Evolutionary conservation across 2,329 filamentous ascomycete genomes (phyloP), one percentile per base, ranked within the genome.

Genomic region (Dothidotthia symphoricarpi): DNA sequence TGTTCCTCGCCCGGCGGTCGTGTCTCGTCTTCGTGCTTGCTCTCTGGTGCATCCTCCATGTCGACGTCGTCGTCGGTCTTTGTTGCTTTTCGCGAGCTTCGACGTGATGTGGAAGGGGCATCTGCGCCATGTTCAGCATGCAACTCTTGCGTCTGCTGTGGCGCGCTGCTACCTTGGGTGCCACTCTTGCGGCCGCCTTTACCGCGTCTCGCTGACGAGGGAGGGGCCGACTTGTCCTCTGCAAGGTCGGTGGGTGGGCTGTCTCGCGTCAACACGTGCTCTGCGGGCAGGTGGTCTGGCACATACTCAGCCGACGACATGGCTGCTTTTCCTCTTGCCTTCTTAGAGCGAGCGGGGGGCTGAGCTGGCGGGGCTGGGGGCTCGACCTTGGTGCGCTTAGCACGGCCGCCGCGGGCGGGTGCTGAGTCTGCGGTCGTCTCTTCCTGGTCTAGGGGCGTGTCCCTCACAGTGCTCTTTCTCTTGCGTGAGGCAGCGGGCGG

Each of bases 301-400:
- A 57, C 78, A 55, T 77, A 89, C 85, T 80, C 81, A 43, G 58
- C 76, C 68, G 78, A 82, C 61, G 86, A 87, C 86, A 90, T 91
- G 63, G 75, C 76, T 64, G 75, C 75, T 60, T 69, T 68, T 61
- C 60, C 75, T 68, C 83, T 85, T 59, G 75, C 78, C 67, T 79
- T 85, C 60, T 70, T 78, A 55, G 76, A 77, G 49, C 76, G 71
- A 49, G 72, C 55, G 34, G 55, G 46, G 55, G 63, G 55, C 56
- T 59, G 65, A 55, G 63, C 57, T 42, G 69, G 63, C 35, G 64
- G 57, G 33, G 68, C 63, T 43, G 67, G 63, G 47, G 81, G 76
- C 67, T 85, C 87, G 66, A 80, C 73, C 88, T 91, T 67, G 81
- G 74, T 53, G 47, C 62, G 68, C 80, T 79, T 69, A 41, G 53